Conservation (phyloP, 768 basidiomycete genomes). For the Leccinum pellstonianum region DNA sequence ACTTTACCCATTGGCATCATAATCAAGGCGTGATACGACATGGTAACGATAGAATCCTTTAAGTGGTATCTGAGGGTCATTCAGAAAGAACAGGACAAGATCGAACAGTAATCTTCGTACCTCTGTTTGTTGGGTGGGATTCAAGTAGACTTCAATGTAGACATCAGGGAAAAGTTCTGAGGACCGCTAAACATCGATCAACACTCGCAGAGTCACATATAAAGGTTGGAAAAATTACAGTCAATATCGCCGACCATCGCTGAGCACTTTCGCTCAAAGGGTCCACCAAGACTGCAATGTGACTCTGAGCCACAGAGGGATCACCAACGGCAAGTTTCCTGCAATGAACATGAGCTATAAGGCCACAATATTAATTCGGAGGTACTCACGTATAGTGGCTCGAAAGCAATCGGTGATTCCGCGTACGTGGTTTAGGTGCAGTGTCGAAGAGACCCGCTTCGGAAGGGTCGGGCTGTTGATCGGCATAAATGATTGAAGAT, state of each 20-base stretch:
- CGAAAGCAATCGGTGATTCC: constrained; percentile 59
- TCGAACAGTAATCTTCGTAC: constrained; percentile 38
- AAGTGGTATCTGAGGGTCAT: constrained; percentile 63
- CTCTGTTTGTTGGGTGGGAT: constrained; percentile 66
- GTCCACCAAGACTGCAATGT: constrained; percentile 74
- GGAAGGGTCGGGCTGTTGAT: constrained; percentile 70
- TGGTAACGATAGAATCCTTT: constrained; percentile 92
- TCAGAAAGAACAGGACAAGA: background rate
- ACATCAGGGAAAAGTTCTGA: constrained; percentile 55
- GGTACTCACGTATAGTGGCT: constrained; percentile 61
- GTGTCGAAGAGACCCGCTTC: constrained; percentile 72
- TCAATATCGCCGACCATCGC: constrained; percentile 77
- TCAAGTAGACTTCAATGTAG: constrained; percentile 75
- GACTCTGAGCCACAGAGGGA: constrained; percentile 61
- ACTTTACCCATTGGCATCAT: constrained; percentile 66
- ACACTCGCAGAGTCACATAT: background rate
- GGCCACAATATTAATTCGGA: background rate
- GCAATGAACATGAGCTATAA: constrained; percentile 2
- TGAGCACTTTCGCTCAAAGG: constrained; percentile 85
- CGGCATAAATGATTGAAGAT: constrained; percentile 70
- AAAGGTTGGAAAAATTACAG: constrained; percentile 42
- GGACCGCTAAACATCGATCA: constrained; percentile 14
- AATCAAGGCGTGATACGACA: constrained; percentile 52
- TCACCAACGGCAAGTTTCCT: constrained; percentile 75
- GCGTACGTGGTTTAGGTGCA: constrained; percentile 55